These are phyloP conservation scores for Thalassiosira delicatula DNA, from an alignment of 352 stramenopile genomes.

Conservation along the genomic window DNA sequence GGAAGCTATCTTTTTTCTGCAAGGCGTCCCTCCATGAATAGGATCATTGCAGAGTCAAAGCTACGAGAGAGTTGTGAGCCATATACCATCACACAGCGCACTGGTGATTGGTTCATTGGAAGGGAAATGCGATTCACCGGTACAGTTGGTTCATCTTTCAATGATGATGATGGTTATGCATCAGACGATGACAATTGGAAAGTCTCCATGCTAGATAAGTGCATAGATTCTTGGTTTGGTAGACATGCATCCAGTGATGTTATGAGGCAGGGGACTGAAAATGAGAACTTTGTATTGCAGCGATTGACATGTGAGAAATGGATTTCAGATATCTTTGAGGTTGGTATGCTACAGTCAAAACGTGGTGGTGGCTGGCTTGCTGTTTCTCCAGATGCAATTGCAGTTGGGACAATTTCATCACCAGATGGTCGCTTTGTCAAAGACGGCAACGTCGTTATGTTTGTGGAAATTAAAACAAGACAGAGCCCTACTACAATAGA, in stretches of 20 bases:
- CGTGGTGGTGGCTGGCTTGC: not conserved
- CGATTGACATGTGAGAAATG: not conserved
- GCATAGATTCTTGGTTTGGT: constrained; percentile 1
- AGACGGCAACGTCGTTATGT: not conserved
- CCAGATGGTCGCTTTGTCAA: no score
- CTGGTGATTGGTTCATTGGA: no score
- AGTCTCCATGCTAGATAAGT: constrained; percentile 13
- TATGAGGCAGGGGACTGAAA: constrained; percentile 10
- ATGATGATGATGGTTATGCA: no score
- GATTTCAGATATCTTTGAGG: not conserved
- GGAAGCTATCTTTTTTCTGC: no score
- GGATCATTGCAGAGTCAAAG: no score
- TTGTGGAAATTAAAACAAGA: constrained; percentile 1
- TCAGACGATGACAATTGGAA: no score
- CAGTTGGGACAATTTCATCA: not conserved
- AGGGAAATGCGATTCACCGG: no score
- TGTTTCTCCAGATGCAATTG: constrained; percentile 17
- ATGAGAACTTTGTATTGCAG: not conserved
- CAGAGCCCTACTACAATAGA: not conserved
- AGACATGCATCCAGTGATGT: not conserved
- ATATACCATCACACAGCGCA: no score
- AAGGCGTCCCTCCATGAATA: no score
- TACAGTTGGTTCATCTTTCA: no score
- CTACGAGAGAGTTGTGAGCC: no score
- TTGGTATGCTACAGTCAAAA: constrained; percentile 8